Evolutionary conservation across 305 asterid species (phyloP).

Genomic region (Fraxinus paxiana): DNA sequence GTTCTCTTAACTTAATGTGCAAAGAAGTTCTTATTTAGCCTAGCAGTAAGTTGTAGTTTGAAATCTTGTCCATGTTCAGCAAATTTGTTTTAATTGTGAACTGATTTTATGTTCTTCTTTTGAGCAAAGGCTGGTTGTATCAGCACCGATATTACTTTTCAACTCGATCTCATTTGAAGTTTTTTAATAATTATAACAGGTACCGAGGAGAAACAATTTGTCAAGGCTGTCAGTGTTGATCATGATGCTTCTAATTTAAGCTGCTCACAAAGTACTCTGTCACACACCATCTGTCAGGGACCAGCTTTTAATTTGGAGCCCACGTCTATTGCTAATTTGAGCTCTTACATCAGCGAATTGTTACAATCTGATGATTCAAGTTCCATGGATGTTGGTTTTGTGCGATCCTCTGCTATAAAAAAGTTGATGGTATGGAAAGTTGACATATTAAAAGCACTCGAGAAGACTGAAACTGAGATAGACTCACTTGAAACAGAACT

Average conservation of each 20-base stretch:
- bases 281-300: constrained; percentile 45
- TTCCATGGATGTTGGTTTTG: constrained; percentile 49
- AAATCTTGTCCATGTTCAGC: neutral
- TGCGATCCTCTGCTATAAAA: constrained; percentile 57
- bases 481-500: constrained; percentile 81
- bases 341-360: constrained; percentile 58
- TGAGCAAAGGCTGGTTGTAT: neutral
- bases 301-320: constrained; percentile 60
- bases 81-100: neutral
- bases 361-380: constrained; percentile 54
- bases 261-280: constrained; percentile 47
- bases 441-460: constrained; percentile 65
- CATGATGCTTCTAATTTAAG: constrained; percentile 42
- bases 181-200: constrained; percentile 41
- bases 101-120: neutral
- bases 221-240: constrained; percentile 44
- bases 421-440: constrained; percentile 71
- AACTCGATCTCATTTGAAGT: neutral
- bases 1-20: neutral
- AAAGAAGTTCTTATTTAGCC: neutral
- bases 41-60: neutral
- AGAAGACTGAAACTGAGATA: constrained; percentile 75
- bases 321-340: constrained; percentile 52
- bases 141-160: neutral
- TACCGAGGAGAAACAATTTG: constrained; percentile 59